Evolutionary conservation across 2,329 filamentous ascomycete species (phyloP).

Genomic region (Proliferodiscus dingleyae): DNA sequence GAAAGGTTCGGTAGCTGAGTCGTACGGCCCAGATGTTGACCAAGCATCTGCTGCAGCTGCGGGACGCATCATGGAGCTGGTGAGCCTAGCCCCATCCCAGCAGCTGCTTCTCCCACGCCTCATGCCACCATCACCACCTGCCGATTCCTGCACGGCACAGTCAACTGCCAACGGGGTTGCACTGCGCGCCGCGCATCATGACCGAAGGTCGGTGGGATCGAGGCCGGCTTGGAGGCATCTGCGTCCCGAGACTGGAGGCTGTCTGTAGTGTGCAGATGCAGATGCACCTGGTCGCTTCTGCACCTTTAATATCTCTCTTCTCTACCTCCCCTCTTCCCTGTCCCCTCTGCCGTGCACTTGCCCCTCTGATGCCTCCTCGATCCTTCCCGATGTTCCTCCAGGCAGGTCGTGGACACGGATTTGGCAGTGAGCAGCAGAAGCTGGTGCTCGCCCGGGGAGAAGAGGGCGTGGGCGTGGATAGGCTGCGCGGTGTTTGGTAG

Average conservation of each 20-base stretch:
- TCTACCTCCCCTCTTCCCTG: background rate
- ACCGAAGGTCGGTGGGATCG: background rate
- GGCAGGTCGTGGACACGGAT: background rate
- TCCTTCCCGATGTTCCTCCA: background rate
- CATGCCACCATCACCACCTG: no score
- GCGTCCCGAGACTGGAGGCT: background rate
- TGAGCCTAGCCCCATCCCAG: no score
- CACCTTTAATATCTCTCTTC: background rate
- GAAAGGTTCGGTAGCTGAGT: background rate
- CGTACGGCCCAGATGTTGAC: no score
- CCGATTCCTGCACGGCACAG: no score
- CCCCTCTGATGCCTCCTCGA: background rate
- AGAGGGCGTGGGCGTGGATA: no score
- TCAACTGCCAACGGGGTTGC: background rate
- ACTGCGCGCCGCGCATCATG: background rate
- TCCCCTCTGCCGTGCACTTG: background rate
- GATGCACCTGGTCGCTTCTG: background rate
- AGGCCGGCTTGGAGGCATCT: background rate
- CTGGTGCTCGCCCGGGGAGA: background rate
- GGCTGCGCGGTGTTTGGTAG: no score
- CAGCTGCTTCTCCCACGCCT: no score
- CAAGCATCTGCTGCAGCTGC: no score
- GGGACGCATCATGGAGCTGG: no score
- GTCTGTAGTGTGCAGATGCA: slow-evolving; percentile 1
- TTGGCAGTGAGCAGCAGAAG: background rate